Evolutionary conservation across 495 filamentous ascomycete genomes (phyloP).

Genomic region (Monascus purpureus): DNA sequence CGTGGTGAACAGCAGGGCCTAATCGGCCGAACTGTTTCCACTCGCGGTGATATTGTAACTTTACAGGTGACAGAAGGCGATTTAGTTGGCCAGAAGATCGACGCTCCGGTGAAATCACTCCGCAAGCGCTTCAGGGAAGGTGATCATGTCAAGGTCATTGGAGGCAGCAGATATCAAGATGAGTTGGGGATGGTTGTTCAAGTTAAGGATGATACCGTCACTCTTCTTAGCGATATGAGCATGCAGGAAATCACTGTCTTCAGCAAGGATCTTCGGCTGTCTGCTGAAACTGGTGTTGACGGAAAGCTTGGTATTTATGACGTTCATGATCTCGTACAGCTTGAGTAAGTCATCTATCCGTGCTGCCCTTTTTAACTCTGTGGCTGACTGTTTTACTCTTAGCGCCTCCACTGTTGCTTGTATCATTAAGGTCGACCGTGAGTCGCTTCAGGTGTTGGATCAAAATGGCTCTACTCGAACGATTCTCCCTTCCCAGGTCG

Average conservation of each 20-base stretch:
- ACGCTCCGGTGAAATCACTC: constrained; percentile 83
- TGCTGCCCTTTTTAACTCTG: neutral
- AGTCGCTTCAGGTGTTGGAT: constrained; percentile 78
- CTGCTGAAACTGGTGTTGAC: constrained; percentile 74
- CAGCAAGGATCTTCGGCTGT: constrained; percentile 89
- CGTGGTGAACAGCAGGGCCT: constrained; percentile 92
- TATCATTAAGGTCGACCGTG: constrained; percentile 88
- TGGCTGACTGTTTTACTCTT: constrained; percentile 16
- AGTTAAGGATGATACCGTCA: constrained; percentile 81
- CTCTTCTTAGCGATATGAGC: constrained; percentile 76
- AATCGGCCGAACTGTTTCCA: constrained; percentile 67
- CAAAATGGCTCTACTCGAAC: constrained; percentile 73
- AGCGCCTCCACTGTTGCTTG: constrained; percentile 78
- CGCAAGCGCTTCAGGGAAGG: constrained; percentile 87
- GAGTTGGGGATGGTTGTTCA: constrained; percentile 95
- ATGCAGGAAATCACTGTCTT: constrained; percentile 95
- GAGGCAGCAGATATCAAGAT: constrained; percentile 81
- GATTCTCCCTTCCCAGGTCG: constrained; percentile 79
- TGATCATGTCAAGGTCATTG: constrained; percentile 98
- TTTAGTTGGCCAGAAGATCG: constrained; percentile 69
- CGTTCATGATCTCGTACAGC: constrained; percentile 84
- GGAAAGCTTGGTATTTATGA: constrained; percentile 72
- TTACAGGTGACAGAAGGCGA: constrained; percentile 75
- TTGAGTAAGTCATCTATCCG: constrained; percentile 47
- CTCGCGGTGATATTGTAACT: constrained; percentile 85